Evolutionary conservation across 78 protist genomes (phyloP), one percentile per base, ranked within the genome.

Genomic region (Polysphondylium violaceum): DNA sequence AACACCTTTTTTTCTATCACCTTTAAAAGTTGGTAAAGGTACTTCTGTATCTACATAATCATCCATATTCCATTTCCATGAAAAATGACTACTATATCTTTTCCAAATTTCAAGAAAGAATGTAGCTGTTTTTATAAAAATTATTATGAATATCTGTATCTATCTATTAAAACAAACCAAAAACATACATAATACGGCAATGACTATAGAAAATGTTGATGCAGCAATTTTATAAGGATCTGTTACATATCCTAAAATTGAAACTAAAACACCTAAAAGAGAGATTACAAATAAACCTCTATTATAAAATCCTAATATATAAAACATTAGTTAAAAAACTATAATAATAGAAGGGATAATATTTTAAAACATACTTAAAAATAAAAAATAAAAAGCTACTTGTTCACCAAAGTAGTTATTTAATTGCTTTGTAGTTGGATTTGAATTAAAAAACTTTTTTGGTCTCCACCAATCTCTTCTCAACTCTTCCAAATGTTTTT

Each of bases 61-160:
- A n/a, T 76, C 43, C n/a, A 25, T 12, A 76, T 61, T 43, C 87
- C 87, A 76, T 43, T 76, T 76, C 87, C 87, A 76, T 19, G 43
- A 19, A 76, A n/a, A 76, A 6, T 9, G 16, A 27, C 33, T 43
- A 0, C 41, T 17, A 47, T 55, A 76, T 21, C 74, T 44, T 63
- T 76, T 76, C 87, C 87, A 76, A 61, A 76, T 25, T 41, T 76
- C 87, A 19, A 76, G 61, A n/a, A 76, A 76, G 14, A 76, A 44
- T 16, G 87, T 36, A 59, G 86, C 36, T 36, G 31, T 6, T 11
- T n/a, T 14, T 31, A 36, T 21, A 58, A 58, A 58, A 58, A 58
- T 19, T 58, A 58, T 21, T 21, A 58, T 21, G 9, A 58, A n/a
- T 19, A 19, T 19, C 19, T 58, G 8, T 19, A 58, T 19, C 9